Evolutionary conservation across 495 filamentous ascomycete species (phyloP), one percentile per base, ranked within the genome.

Genomic region (Aspergillus coremiiformis): DNA sequence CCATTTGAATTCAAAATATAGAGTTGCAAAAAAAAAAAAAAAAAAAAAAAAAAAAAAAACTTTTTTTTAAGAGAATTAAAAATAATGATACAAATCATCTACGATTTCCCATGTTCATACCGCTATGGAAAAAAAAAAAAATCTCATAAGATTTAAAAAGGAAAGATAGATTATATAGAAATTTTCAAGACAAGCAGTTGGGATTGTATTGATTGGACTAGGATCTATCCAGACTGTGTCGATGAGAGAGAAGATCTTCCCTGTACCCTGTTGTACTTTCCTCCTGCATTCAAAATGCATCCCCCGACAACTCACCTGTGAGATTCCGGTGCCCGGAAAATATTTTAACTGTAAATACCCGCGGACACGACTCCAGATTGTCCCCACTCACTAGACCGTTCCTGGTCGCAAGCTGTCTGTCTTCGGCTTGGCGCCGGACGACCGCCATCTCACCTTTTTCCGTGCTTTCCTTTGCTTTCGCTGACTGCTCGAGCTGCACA

Each of bases 401-500:
- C 58, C 63, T 59, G 66, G 64, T 48, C 42, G 56, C 24, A 32
- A 54, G 53, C 54, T 59, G 56, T 43, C 62, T 51, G 56, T 53
- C 58, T 50, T 49, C 22, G 49, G 49, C 61, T 58, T 56, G 55
- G 55, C 56, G 58, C 57, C 52, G 56, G 56, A 56, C 54, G 49
- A 56, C 57, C 52, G 50, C 51, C 58, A 53, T 57, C 57, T 63
- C 63, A 65, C 63, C 60, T 59, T 58, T 39, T 60, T 60, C 61
- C 59, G 52, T 62, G 55, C 57, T 53, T 63, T 55, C 48, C 55
- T 60, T 57, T 54, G 54, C 35, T 52, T 56, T 66, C 57, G 56
- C 61, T 71, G 64, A 67, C 67, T 66, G 63, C 65, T 58, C 60
- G 55, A 71, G 67, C 67, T 74, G 59, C 73, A 56, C 69, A 72